A percentile compares a stretch with the other conserved stretches of the same genome.
Evolutionary conservation across 2,329 filamentous ascomycete genomes (phyloP).

Genomic region (Diaporthe aspalathi): DNA sequence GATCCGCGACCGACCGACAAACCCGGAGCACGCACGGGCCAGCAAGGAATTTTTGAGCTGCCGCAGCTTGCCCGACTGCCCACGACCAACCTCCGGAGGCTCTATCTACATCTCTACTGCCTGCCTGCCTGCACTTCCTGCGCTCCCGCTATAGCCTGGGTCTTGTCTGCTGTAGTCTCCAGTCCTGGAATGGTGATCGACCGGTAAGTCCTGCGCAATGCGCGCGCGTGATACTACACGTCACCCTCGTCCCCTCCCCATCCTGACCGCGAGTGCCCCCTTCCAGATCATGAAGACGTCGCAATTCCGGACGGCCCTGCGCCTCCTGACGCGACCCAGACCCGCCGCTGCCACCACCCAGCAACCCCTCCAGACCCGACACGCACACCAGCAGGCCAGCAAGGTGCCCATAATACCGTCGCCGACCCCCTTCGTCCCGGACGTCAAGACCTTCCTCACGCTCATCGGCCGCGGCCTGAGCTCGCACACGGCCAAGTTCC

Average conservation of each 20-base stretch:
- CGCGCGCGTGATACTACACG: neutral
- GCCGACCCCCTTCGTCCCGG: slow-evolving; percentile 87
- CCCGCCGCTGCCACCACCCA: slow-evolving; percentile 45
- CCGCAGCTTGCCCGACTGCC: neutral
- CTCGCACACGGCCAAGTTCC: slow-evolving; percentile 86
- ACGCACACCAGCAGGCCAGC: slow-evolving; percentile 55
- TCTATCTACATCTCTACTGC: neutral
- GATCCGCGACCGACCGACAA: slow-evolving; percentile 2
- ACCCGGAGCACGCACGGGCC: slow-evolving; percentile 9
- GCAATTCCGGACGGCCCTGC: slow-evolving; percentile 45
- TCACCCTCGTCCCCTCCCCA: neutral
- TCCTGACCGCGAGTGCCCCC: slow-evolving; percentile 11
- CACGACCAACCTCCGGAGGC: neutral
- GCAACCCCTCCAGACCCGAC: slow-evolving; percentile 53
- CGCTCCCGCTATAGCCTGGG: neutral
- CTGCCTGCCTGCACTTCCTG: neutral
- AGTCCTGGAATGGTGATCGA: slow-evolving; percentile 12
- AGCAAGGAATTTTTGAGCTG: slow-evolving; percentile 24
- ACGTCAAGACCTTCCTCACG: slow-evolving; percentile 86
- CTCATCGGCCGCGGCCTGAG: slow-evolving; percentile 90
- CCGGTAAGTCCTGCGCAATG: neutral
- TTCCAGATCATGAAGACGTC: slow-evolving; percentile 39
- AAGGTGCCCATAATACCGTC: slow-evolving; percentile 61
- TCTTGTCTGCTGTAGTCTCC: neutral
- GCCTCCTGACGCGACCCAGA: slow-evolving; percentile 47